Evolutionary conservation across 768 basidiomycete genomes (phyloP).

Genomic region (Mycena galopus): DNA sequence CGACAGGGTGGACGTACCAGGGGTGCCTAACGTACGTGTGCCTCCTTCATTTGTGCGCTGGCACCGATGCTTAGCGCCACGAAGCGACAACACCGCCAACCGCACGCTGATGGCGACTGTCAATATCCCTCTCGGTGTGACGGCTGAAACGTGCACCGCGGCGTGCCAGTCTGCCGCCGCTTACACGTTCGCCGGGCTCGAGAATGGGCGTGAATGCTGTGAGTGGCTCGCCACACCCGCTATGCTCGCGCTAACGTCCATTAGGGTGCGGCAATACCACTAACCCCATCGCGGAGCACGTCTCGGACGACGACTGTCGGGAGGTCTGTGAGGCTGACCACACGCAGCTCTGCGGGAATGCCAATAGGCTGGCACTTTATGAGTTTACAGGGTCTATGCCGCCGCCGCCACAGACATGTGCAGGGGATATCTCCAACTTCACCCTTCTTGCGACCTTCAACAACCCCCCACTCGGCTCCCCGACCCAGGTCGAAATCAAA

Average conservation of each 20-base stretch:
- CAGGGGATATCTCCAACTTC: conserved; percentile 51
- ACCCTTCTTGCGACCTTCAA: conserved; percentile 52
- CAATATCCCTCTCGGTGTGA: conserved; percentile 59
- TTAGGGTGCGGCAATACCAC: conserved; percentile 56
- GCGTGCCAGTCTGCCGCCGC: conserved; percentile 58
- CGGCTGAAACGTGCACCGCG: conserved; percentile 62
- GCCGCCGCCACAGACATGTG: conserved; percentile 44
- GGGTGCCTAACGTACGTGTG: conserved; percentile 72
- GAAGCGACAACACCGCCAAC: conserved; percentile 49
- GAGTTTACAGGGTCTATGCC: conserved; percentile 45
- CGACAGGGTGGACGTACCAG: conserved; percentile 64
- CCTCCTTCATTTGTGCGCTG: not conserved
- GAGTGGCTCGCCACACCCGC: conserved; percentile 36
- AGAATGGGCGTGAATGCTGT: conserved; percentile 66
- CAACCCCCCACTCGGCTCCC: conserved; percentile 48
- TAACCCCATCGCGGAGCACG: conserved; percentile 50
- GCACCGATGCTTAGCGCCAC: conserved; percentile 1
- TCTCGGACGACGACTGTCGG: conserved; percentile 56
- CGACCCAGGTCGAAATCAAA: conserved; percentile 47
- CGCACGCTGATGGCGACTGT: conserved; percentile 52
- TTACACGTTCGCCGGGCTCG: conserved; percentile 59
- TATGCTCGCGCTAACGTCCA: too few species aligned
- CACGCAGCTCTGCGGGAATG: conserved; percentile 55
- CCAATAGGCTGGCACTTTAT: conserved; percentile 55
- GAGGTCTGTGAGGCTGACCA: conserved; percentile 55